Conservation (phyloP, 1,139 yeast genomes). For the Pichia sp. region DNA sequence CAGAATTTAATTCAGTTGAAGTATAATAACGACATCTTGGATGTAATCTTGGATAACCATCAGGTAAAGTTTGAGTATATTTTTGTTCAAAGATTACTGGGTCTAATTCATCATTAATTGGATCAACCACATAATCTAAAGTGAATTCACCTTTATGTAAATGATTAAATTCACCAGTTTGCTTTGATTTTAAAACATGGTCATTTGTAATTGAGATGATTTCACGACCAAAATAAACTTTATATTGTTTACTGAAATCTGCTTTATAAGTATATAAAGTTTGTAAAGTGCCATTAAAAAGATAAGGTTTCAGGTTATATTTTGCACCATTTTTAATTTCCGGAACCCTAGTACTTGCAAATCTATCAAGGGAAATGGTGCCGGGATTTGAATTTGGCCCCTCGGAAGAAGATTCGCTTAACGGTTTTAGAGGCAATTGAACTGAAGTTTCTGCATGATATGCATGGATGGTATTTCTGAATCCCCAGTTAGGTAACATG, state of each 20-base stretch:
- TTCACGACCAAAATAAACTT: constrained; percentile 73
- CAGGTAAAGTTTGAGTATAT: constrained; percentile 51
- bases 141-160: constrained; percentile 56
- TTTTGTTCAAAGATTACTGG: constrained; percentile 43
- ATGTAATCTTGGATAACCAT: constrained; percentile 68
- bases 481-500: constrained; percentile 31
- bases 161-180: constrained; percentile 13
- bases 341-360: constrained; percentile 39
- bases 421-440: constrained; percentile 33
- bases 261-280: constrained; percentile 60
- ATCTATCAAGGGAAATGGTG: constrained; percentile 31
- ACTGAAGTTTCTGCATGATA: constrained; percentile 32
- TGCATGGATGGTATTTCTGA: constrained; percentile 36
- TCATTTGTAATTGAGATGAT: constrained; percentile 47
- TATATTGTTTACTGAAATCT: constrained; percentile 45
- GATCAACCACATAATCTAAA: constrained; percentile 65
- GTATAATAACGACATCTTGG: constrained; percentile 70
- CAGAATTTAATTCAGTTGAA: constrained; percentile 38
- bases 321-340: constrained; percentile 39
- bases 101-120: constrained; percentile 26
- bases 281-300: constrained; percentile 72
- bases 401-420: constrained; percentile 17
- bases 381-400: constrained; percentile 13
- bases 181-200: constrained; percentile 5
- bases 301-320: constrained; percentile 54